Evolutionary conservation across 805 yeast species (phyloP), one percentile per base, ranked within the genome.

Genomic region (Candida glaebosa): DNA sequence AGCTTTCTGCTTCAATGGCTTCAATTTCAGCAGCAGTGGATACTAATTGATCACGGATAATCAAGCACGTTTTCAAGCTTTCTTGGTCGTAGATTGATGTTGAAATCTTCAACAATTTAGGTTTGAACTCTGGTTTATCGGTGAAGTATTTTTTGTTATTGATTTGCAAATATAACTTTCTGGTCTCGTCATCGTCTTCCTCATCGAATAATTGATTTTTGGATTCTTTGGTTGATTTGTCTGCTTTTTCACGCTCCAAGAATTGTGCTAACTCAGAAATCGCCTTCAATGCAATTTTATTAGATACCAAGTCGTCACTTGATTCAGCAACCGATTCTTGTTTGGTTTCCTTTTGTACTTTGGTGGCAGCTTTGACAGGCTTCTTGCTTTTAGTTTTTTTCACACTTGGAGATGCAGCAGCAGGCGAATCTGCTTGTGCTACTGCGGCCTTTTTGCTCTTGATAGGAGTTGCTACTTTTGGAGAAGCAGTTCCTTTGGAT

Each of bases 61-160:
- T 73, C 47, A 82, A 65, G 64, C 88, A 89, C 35, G 80, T 72
- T 37, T 72, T 69, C 45, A 78, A 63, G 24, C 72, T 76, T 15
- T 52, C 50, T 22, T 44, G 31, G 36, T 63, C 54, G 53, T 69
- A 64, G 34, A 78, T 59, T 3, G 84, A 63, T 54, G 82, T 71
- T 34, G 63, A 54, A 38, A 82, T 60, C 26, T 62, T 50, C 34
- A 81, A 63, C 40, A 69, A 47, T 52, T 73, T 75, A 20, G 84
- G 79, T 56, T 82, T 82, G 49, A 81, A 71, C 37, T 76, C 71
- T 28, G 73, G 73, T 60, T 82, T 79, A 31, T 77, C 69, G 5
- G 84, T 65, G 59, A 80, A 78, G 49, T 76, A 82, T 54, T 81
- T 79, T 54, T 81, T 82, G 53, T 83, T 76, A 24, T 82, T 79